Conservation (phyloP, 768 basidiomycete genomes). For the Lentinula sp. region DNA sequence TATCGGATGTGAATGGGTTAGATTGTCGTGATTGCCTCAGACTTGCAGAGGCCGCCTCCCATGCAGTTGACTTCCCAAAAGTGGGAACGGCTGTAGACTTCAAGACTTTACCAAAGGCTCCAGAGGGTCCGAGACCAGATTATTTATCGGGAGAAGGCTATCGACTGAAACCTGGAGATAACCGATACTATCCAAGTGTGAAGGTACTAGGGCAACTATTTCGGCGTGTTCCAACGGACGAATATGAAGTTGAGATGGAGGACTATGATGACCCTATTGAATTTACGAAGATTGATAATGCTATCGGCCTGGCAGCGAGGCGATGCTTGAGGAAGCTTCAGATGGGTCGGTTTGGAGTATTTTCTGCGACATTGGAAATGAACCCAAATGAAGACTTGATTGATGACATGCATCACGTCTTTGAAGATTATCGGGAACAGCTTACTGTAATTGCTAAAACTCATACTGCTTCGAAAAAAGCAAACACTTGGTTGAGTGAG, state of each 20-base stretch:
- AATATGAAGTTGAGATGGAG: neutral
- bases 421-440: constrained; percentile 5
- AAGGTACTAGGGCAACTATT: constrained; percentile 39
- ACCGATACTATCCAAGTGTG: constrained; percentile 31
- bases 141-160: constrained; percentile 26
- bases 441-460: neutral
- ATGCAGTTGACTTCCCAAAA: constrained; percentile 45
- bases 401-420: constrained; percentile 5
- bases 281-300: neutral
- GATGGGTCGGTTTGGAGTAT: neutral
- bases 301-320: neutral
- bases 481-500: neutral
- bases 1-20: constrained; percentile 32
- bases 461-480: neutral
- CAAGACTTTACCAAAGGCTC: constrained; percentile 24
- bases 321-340: neutral
- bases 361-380: neutral
- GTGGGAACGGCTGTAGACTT: constrained; percentile 35
- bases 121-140: constrained; percentile 27
- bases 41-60: constrained; percentile 38
- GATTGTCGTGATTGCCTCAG: constrained; percentile 28
- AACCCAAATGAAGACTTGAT: neutral
- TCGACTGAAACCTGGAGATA: constrained; percentile 1
- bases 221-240: neutral
- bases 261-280: neutral